Evolutionary conservation across 2,329 filamentous ascomycete species (phyloP), one percentile per base, ranked within the genome.

Genomic region (Alternaria sp.): DNA sequence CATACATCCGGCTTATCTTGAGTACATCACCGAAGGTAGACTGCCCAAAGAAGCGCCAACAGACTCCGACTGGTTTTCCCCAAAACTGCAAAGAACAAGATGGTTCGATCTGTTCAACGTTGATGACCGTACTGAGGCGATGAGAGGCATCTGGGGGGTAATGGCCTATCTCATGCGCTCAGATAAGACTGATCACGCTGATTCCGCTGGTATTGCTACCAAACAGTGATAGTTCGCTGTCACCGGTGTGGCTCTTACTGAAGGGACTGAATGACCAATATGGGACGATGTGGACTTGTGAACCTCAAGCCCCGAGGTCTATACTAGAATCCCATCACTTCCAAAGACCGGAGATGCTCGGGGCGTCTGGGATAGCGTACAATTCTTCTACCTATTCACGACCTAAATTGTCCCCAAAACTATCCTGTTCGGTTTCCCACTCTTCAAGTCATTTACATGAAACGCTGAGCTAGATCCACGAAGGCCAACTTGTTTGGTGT

Each of bases 61-160:
- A 40, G 79, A 79, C 46, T 44, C 69, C 11, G 49, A 69, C 32
- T 88, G 86, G 86, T 81, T 83, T 69, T 79, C 81, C 4, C 85
- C 88, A 21, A 80, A 81, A 32, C 72, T 90, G 30, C 82, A 85
- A 55, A 83, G 87, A 32, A 87, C 86, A 44, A 79, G 80, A 47
- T 90, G 88, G 88, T 88, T 84, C 65, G 85, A 90, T 74, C 74
- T 90, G 5, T 83, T 90, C 61, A 77, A 85, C 15, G 68, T 82
- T 3, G 78, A 84, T 19, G 84, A 89, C 46, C 83, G 88, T 17
- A 73, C 84, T 9, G 86, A 88, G 72, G 85, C 84, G 6, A 84
- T 89, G 75, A 79, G 84, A 52, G 86, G 83, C 1, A 70, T 89
- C 6, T 90, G 88, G 88, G 84, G 82, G 8, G 73, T 89, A 21